Conservation (phyloP, 1,284 basidiomycete species). For the Thecaphora thlaspeos region DNA sequence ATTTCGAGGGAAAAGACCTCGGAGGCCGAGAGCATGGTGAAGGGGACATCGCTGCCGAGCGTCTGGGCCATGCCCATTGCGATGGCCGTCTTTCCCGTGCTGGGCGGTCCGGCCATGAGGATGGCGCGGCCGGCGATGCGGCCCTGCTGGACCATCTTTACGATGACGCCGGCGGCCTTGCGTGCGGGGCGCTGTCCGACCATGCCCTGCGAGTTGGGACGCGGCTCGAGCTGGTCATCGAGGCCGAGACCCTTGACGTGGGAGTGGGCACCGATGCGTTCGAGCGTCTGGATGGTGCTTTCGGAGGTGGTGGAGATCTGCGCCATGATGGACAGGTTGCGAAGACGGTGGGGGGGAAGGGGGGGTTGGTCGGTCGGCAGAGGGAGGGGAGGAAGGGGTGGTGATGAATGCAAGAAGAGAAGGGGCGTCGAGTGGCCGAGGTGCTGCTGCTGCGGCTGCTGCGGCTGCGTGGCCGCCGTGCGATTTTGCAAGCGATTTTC, state of each 20-base stretch:
- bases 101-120: conserved; percentile 92
- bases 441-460: too few species aligned
- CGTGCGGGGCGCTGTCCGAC: conserved; percentile 92
- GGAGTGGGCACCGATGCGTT: conserved; percentile 55
- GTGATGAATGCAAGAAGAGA: too few species aligned
- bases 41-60: conserved; percentile 88
- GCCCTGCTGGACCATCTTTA: conserved; percentile 96
- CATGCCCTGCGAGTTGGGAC: conserved; percentile 84
- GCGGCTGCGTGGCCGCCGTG: too few species aligned
- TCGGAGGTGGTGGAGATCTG: conserved; percentile 47
- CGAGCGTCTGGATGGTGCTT: conserved; percentile 49
- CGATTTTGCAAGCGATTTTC: too few species aligned
- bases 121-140: conserved; percentile 92
- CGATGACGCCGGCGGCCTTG: conserved; percentile 93
- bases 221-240: conserved; percentile 83
- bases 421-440: too few species aligned
- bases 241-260: conserved; percentile 68
- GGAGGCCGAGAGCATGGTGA: conserved; percentile 93
- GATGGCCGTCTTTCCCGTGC: conserved; percentile 95
- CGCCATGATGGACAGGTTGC: conserved; percentile 18
- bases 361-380: too few species aligned
- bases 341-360: not conserved
- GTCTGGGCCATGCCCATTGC: conserved; percentile 95
- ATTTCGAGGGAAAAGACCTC: conserved; percentile 94
- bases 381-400: too few species aligned